phyloP scores from a whole-genome alignment of 148 eudicot genomes.

The Mesembryanthemum crystallinum region DNA sequence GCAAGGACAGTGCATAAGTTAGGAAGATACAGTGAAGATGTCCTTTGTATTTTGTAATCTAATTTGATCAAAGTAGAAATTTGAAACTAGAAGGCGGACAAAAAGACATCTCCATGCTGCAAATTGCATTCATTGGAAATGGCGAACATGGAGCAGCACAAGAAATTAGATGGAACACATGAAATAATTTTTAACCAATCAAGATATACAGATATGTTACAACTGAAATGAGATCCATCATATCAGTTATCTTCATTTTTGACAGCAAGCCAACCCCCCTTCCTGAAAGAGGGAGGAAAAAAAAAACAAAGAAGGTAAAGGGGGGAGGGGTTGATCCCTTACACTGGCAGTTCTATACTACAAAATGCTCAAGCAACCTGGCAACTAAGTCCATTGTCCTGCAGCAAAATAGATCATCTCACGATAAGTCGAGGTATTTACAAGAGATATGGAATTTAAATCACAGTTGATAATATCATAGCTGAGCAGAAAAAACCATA shows the following conservation, averaged over 20 bases:
- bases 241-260: not conserved
- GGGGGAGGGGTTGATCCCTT: conserved; percentile 14
- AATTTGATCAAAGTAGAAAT: too few relatives aligned
- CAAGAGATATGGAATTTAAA: not conserved
- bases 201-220: not conserved
- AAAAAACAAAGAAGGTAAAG: not conserved
- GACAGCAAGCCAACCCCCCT: not conserved
- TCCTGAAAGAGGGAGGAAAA: not conserved
- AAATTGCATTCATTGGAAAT: not conserved
- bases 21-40: too few relatives aligned
- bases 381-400: conserved; percentile 12
- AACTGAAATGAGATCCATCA: not conserved
- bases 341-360: conserved; percentile 14
- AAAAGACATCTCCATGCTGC: not conserved
- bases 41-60: too few relatives aligned
- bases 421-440: not conserved
- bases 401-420: conserved; percentile 8
- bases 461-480: not conserved
- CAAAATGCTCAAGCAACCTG: conserved; percentile 3
- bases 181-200: not conserved
- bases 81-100: too few relatives aligned
- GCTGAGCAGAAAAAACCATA: conserved; percentile 12
- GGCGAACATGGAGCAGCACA: not conserved
- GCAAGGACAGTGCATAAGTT: too few relatives aligned
- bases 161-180: not conserved